Evolutionary conservation across 129 eudicot genomes (phyloP).

Genomic region (Tanacetum coccineum): DNA sequence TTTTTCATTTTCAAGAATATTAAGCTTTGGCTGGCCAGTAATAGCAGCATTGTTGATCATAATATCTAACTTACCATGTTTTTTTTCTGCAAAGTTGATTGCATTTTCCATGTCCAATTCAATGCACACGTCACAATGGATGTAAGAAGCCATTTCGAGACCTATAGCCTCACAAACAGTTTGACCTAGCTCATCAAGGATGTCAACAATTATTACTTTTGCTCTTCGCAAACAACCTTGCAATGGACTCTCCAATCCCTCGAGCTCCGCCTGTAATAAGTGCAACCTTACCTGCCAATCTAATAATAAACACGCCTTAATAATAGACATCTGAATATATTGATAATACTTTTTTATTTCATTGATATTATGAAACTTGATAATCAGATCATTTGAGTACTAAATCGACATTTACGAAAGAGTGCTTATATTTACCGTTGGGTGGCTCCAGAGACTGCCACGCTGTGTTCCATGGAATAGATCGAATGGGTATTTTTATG

Average conservation of each 20-base stretch:
- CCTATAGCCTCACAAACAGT: constrained; percentile 14
- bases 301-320: background rate
- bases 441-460: too few relatives aligned
- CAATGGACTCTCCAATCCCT: constrained; percentile 19
- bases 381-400: too few relatives aligned
- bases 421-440: too few relatives aligned
- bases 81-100: constrained; percentile 2
- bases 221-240: constrained; percentile 25
- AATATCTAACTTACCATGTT: constrained; percentile 34
- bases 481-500: too few relatives aligned
- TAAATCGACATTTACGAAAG: too few relatives aligned
- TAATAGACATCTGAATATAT: background rate
- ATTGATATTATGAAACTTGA: too few relatives aligned
- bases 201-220: constrained; percentile 24
- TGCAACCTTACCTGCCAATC: constrained; percentile 29
- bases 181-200: constrained; percentile 24
- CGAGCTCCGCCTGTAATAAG: constrained; percentile 27
- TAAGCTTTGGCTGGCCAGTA: constrained; percentile 1
- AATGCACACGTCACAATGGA: constrained; percentile 31
- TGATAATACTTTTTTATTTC: too few relatives aligned
- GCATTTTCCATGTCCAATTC: constrained; percentile 19
- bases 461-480: too few relatives aligned
- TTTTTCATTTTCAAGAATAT: constrained; percentile 10
- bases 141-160: constrained; percentile 11
- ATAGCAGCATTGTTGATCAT: constrained; percentile 33